These are phyloP conservation scores for Zygnema cylindricum DNA, from an alignment of 139 green algal species.

Conservation along the genomic window DNA sequence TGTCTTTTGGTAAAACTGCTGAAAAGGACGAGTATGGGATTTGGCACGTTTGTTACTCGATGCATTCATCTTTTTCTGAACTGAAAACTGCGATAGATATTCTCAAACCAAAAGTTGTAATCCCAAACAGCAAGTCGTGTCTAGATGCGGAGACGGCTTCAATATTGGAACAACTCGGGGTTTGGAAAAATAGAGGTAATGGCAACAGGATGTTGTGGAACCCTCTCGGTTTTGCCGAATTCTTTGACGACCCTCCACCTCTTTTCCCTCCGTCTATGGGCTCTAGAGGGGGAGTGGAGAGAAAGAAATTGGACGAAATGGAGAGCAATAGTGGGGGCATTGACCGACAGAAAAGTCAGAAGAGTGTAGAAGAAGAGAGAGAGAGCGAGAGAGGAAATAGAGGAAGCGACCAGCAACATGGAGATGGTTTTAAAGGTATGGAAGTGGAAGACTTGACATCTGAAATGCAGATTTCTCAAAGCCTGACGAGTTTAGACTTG, in stretches of 20 bases:
- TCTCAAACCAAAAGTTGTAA: not conserved
- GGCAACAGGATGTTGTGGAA: not conserved
- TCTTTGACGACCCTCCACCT: too few species aligned
- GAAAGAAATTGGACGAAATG: not conserved
- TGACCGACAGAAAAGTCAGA: not conserved
- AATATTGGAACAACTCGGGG: too few species aligned
- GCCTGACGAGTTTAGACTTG: not conserved
- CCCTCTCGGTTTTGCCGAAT: not conserved
- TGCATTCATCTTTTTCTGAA: slow-evolving; percentile 7
- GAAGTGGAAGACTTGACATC: too few species aligned
- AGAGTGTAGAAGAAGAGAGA: not conserved
- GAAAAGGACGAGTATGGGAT: slow-evolving; percentile 14
- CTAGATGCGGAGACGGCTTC: not conserved
- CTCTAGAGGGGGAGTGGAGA: not conserved
- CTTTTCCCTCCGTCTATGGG: too few species aligned
- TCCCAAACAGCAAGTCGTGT: not conserved
- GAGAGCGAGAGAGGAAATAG: not conserved
- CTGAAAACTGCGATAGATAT: not conserved
- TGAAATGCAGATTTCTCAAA: not conserved
- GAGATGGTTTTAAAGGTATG: too few species aligned
- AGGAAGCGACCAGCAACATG: too few species aligned
- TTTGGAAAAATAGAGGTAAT: too few species aligned
- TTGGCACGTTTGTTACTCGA: slow-evolving; percentile 19
- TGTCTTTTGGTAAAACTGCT: too few species aligned
- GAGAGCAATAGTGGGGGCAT: not conserved